These are phyloP conservation scores for Malus hybrid DNA, from an alignment of 331 rosid species.

Conservation along the genomic window DNA sequence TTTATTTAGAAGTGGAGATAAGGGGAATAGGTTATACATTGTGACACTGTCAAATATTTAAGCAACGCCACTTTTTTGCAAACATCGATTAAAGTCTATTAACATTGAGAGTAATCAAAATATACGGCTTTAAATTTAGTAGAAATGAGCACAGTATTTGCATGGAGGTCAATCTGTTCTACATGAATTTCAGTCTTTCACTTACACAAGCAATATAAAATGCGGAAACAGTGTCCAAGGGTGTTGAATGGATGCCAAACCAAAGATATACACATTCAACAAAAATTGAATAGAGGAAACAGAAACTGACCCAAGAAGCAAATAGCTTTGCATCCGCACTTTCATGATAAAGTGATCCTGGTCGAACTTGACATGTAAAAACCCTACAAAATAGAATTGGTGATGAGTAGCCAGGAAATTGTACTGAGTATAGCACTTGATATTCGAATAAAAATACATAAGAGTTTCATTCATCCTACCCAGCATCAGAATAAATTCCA, in stretches of 20 bases:
- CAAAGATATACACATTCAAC: conserved; percentile 1
- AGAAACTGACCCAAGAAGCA: conserved; percentile 88
- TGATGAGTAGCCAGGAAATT: conserved; percentile 6
- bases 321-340: conserved; percentile 63
- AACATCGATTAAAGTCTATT: background rate
- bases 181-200: background rate
- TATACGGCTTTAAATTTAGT: background rate
- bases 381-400: conserved; percentile 36
- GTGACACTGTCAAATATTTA: background rate
- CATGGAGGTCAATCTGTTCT: background rate
- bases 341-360: conserved; percentile 91
- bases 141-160: background rate
- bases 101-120: background rate
- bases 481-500: conserved; percentile 96
- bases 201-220: conserved; percentile 1
- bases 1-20: background rate
- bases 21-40: background rate
- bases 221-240: background rate
- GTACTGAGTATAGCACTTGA: conserved; percentile 12
- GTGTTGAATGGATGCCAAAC: background rate
- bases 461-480: conserved; percentile 42
- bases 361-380: conserved; percentile 94
- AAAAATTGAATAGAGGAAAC: conserved; percentile 9
- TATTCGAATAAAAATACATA: background rate
- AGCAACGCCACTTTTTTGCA: background rate